These are phyloP conservation scores for Flaveria sonorensis DNA, from an alignment of 129 eudicot genomes.

Conservation along the genomic window DNA sequence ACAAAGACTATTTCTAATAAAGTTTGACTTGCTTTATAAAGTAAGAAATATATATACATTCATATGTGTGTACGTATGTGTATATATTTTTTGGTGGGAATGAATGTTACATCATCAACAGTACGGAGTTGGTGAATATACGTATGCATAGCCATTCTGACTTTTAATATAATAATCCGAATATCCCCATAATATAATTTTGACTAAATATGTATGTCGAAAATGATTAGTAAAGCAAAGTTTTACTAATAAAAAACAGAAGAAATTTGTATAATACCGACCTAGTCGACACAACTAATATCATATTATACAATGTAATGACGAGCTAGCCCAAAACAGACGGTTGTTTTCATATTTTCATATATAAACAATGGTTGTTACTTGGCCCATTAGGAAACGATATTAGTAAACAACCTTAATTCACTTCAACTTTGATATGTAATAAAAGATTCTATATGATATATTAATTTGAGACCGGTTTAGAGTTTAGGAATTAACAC, in stretches of 20 bases:
- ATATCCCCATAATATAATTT: neutral
- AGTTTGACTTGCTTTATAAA: neutral
- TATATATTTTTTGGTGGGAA: neutral
- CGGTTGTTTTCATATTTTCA: neutral
- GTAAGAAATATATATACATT: neutral
- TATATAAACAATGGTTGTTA: too few relatives aligned
- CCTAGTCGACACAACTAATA: neutral
- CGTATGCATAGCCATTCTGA: neutral
- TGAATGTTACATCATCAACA: neutral
- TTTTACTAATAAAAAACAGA: neutral
- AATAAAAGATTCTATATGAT: neutral
- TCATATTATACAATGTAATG: neutral
- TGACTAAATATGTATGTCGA: neutral
- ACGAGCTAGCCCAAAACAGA: neutral
- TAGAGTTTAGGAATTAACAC: neutral
- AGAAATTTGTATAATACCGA: neutral
- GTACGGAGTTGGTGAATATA: slow-evolving; percentile 10
- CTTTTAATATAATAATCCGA: neutral
- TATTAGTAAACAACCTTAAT: neutral
- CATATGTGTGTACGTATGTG: neutral
- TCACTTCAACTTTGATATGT: too few relatives aligned
- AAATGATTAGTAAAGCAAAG: neutral
- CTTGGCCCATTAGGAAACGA: neutral
- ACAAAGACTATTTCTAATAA: neutral
- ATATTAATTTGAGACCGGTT: neutral